A percentile compares a stretch with the other conserved stretches of the same genome.
phyloP scores from a whole-genome alignment of 2,329 filamentous ascomycete species.

The Aspergillus udagawae region DNA sequence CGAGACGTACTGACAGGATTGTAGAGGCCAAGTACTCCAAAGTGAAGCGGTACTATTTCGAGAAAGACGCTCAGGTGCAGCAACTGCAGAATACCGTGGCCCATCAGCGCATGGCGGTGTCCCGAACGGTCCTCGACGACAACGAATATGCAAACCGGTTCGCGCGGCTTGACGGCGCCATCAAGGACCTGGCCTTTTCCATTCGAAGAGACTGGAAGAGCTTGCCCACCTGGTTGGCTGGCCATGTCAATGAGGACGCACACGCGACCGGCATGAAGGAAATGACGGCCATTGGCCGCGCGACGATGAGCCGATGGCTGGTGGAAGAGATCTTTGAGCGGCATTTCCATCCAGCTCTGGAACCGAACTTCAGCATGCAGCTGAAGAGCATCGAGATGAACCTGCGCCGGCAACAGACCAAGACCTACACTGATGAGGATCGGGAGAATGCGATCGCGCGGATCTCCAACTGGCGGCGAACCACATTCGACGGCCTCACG shows the following conservation, averaged over 20 bases:
- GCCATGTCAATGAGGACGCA: conserved; percentile 78
- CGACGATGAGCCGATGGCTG: conserved; percentile 84
- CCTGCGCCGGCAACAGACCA: conserved; percentile 72
- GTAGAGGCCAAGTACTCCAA: conserved; percentile 94
- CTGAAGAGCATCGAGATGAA: conserved; percentile 85
- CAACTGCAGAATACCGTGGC: conserved; percentile 96
- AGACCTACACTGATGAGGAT: conserved; percentile 75
- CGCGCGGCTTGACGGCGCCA: conserved; percentile 84
- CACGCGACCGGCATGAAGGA: conserved; percentile 87
- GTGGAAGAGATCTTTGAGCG: conserved; percentile 87
- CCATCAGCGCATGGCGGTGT: conserved; percentile 91
- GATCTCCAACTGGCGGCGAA: conserved; percentile 87
- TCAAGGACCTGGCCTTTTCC: conserved; percentile 92
- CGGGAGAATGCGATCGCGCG: conserved; percentile 83
- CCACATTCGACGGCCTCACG: conserved; percentile 86
- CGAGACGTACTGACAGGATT: conserved; percentile 3
- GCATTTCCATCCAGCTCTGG: conserved; percentile 87
- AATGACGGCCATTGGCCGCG: conserved; percentile 92
- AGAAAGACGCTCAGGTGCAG: conserved; percentile 84
- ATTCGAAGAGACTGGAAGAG: conserved; percentile 90
- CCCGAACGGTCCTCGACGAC: conserved; percentile 89
- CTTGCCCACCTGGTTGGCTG: conserved; percentile 75
- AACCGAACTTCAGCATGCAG: conserved; percentile 68
- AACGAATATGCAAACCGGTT: conserved; percentile 89
- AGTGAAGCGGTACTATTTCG: conserved; percentile 96